These are phyloP conservation scores for Forsythia suspensa DNA, from an alignment of 257 asterid genomes.

Conservation along the genomic window DNA sequence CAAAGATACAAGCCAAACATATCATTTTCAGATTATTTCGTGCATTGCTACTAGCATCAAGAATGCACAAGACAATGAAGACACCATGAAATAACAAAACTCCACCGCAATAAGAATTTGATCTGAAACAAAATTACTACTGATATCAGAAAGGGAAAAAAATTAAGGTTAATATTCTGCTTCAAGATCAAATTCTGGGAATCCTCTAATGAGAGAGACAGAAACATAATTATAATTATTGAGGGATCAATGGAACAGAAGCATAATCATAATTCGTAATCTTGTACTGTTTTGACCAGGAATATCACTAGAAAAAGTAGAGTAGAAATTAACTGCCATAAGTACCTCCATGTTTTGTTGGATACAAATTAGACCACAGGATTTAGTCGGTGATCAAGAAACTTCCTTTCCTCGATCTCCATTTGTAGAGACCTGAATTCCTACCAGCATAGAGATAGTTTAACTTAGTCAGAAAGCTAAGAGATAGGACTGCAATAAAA, in stretches of 20 bases:
- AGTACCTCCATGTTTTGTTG: not conserved
- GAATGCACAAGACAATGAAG: not conserved
- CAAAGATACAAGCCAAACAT: not conserved
- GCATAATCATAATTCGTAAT: not conserved
- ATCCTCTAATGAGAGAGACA: not conserved
- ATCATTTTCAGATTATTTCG: not conserved
- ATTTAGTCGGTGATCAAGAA: not conserved
- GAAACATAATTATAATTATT: not conserved
- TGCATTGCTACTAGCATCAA: not conserved
- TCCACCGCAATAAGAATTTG: not conserved
- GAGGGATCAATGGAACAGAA: not conserved
- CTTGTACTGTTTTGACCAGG: not conserved
- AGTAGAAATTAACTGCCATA: not conserved
- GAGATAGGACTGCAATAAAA: not conserved
- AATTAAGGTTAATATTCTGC: not conserved
- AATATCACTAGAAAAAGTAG: not conserved
- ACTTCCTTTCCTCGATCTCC: not conserved
- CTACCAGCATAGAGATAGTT: not conserved
- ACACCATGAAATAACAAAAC: not conserved
- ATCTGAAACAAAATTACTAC: not conserved
- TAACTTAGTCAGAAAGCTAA: not conserved
- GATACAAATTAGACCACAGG: not conserved
- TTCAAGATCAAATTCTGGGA: not conserved
- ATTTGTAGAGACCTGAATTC: not conserved
- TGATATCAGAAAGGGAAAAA: not conserved